phyloP scores from a whole-genome alignment of 495 filamentous ascomycete genomes.

The Tricharina praecox region DNA sequence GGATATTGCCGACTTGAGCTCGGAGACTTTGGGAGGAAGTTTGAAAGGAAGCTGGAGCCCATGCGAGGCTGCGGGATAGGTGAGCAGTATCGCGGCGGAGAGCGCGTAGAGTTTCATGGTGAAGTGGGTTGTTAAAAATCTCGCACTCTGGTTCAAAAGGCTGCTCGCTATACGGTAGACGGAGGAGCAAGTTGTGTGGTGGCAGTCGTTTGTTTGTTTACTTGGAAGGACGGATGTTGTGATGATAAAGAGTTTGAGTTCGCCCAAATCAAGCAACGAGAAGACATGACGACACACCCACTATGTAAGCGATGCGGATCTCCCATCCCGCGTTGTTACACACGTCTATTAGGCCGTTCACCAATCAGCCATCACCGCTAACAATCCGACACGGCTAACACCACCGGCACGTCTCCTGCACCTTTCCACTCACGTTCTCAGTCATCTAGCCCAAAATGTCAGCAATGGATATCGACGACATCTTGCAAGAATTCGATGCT shows the following conservation, averaged over 20 bases:
- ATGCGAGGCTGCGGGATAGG: slow-evolving; percentile 6
- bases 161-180: no score
- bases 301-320: no score
- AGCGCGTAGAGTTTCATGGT: slow-evolving; percentile 13
- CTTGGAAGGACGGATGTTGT: no score
- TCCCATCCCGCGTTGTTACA: no score
- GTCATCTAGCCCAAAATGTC: not conserved
- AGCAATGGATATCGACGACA: slow-evolving; percentile 65
- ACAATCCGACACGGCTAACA: not conserved
- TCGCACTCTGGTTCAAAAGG: no score
- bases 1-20: not conserved
- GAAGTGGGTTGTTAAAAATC: no score
- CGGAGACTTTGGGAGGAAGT: slow-evolving; percentile 5
- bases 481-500: slow-evolving; percentile 62
- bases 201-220: no score
- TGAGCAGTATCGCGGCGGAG: slow-evolving; percentile 10
- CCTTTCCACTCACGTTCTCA: not conserved
- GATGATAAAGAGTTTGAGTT: no score
- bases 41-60: slow-evolving; percentile 18
- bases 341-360: no score
- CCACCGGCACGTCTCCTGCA: not conserved
- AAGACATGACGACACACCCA: no score
- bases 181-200: no score
- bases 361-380: not conserved
- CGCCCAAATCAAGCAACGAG: no score